Percentiles rank a stretch among this genome's conserved stretches.
These are phyloP conservation scores for Torrubiella hemipterigena DNA, from an alignment of 2,329 filamentous ascomycete genomes.

Conservation along the genomic window DNA sequence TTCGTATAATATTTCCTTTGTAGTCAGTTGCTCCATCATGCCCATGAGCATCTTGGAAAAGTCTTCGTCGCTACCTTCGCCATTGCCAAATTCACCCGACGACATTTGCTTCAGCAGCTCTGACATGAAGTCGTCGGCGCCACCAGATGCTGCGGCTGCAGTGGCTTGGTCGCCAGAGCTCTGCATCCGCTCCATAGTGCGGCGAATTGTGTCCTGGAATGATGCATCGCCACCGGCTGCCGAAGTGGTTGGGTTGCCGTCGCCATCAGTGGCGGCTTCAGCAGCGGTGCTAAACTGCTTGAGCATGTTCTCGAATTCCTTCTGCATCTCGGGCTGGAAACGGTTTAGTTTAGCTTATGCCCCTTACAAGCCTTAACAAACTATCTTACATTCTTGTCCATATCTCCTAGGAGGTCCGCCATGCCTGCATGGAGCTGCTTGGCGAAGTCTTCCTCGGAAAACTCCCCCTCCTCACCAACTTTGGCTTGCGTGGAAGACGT, in stretches of 20 bases:
- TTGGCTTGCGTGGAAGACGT: no score
- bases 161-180: constrained; percentile 76
- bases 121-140: constrained; percentile 70
- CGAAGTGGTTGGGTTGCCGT: constrained; percentile 16
- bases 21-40: constrained; percentile 98
- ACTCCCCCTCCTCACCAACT: constrained; percentile 23
- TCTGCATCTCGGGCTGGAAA: constrained; percentile 55
- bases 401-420: constrained; percentile 66
- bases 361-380: neutral
- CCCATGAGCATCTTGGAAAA: constrained; percentile 90
- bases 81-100: constrained; percentile 48
- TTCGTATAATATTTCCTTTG: constrained; percentile 96
- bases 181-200: constrained; percentile 95
- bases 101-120: constrained; percentile 79
- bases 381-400: constrained; percentile 45
- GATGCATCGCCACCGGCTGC: constrained; percentile 44
- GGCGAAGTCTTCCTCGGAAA: constrained; percentile 67
- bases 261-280: constrained; percentile 13
- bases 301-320: constrained; percentile 67
- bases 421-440: constrained; percentile 84
- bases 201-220: constrained; percentile 87
- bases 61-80: constrained; percentile 60
- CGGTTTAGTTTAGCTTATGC: no score
- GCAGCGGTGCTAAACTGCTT: constrained; percentile 54
- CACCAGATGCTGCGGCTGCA: constrained; percentile 57